Evolutionary conservation across 805 yeast genomes (phyloP).

Genomic region (Candida rishiriensis): DNA sequence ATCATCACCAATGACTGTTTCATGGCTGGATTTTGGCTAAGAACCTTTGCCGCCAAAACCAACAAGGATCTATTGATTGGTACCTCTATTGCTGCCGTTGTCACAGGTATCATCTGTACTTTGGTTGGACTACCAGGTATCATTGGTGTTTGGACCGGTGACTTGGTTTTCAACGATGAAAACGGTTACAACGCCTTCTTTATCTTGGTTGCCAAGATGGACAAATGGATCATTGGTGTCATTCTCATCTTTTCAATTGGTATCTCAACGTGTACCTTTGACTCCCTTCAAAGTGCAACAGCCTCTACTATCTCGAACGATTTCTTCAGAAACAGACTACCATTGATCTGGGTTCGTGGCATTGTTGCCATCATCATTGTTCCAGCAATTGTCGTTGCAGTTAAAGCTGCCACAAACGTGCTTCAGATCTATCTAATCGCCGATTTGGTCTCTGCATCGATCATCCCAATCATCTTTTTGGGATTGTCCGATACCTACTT

Average conservation of each 20-base stretch:
- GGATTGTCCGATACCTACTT: slow-evolving; percentile 68
- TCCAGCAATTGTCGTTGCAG: slow-evolving; percentile 84
- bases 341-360: slow-evolving; percentile 59
- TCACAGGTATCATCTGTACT: slow-evolving; percentile 58
- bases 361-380: slow-evolving; percentile 73
- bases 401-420: slow-evolving; percentile 75
- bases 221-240: slow-evolving; percentile 83
- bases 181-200: slow-evolving; percentile 69
- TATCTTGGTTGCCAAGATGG: slow-evolving; percentile 65
- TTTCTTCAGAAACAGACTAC: slow-evolving; percentile 75
- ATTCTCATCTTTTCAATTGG: slow-evolving; percentile 69
- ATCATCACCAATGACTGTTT: slow-evolving; percentile 87
- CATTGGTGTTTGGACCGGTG: slow-evolving; percentile 88
- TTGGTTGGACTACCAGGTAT: slow-evolving; percentile 81
- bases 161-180: slow-evolving; percentile 45
- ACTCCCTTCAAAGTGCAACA: slow-evolving; percentile 82
- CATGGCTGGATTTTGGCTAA: slow-evolving; percentile 88
- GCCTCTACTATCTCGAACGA: slow-evolving; percentile 89
- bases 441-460: slow-evolving; percentile 81
- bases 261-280: slow-evolving; percentile 84
- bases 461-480: slow-evolving; percentile 77
- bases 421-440: slow-evolving; percentile 86
- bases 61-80: slow-evolving; percentile 74
- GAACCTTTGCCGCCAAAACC: slow-evolving; percentile 85
- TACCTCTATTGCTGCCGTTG: slow-evolving; percentile 67